A percentile compares a stretch with the other conserved stretches of the same genome.
phyloP scores from a whole-genome alignment of 768 basidiomycete species.

The Gloeophyllum trabeum region DNA sequence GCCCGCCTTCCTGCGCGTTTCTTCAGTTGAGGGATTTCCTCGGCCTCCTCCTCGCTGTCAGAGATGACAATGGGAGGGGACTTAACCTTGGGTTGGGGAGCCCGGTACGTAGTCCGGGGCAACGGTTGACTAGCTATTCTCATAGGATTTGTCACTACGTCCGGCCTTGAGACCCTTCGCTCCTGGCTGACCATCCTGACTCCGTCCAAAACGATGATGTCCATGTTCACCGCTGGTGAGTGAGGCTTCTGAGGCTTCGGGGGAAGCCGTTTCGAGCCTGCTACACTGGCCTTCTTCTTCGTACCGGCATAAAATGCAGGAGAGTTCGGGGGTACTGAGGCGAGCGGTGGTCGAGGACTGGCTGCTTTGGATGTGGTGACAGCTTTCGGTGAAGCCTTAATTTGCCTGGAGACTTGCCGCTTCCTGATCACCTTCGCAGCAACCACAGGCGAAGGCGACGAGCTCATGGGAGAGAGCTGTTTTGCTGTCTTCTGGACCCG shows the following conservation, averaged over 20 bases:
- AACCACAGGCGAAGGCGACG: constrained; percentile 17
- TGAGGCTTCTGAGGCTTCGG: constrained; percentile 18
- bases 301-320: too few species aligned
- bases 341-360: not conserved
- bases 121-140: not conserved
- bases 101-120: not conserved
- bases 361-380: too few species aligned
- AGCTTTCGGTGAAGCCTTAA: not conserved
- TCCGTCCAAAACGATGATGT: constrained; percentile 64
- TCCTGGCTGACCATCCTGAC: constrained; percentile 42
- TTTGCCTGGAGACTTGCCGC: not conserved
- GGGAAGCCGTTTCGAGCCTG: constrained; percentile 4
- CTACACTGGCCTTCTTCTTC: constrained; percentile 7
- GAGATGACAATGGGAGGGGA: constrained; percentile 6
- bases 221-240: constrained; percentile 45
- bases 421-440: not conserved
- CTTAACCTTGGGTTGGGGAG: not conserved
- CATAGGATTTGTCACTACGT: constrained; percentile 24
- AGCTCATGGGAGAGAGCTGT: constrained; percentile 2
- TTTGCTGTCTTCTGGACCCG: constrained; percentile 7
- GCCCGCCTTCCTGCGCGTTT: not conserved
- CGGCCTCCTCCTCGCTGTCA: constrained; percentile 4
- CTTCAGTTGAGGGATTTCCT: not conserved
- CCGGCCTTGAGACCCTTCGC: constrained; percentile 39
- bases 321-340: not conserved